Evolutionary conservation across 2,329 filamentous ascomycete species (phyloP), one percentile per base, ranked within the genome.

Genomic region (Alternaria postmessia): DNA sequence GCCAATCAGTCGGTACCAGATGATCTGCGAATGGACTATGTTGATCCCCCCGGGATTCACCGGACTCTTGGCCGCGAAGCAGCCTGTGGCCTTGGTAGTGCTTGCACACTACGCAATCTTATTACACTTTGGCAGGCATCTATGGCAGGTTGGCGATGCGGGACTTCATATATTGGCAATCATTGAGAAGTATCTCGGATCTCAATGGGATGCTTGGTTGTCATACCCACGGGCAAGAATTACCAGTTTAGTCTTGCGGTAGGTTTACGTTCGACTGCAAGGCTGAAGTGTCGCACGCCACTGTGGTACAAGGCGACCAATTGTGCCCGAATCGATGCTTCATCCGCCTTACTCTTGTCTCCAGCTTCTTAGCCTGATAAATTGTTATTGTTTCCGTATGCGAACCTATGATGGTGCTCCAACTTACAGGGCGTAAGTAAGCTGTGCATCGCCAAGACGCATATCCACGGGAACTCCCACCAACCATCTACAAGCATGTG

Each of bases 111-210:
- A 84, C 51, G 83, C 82, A 11, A 78, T 84, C 4, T 65, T 86
- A 42, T 71, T 85, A n/a, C 80, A 84, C 60, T 75, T 68, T 46
- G 66, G 64, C 4, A 54, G 54, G 46, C 49, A 47, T 11, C 48
- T 68, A 42, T 72, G 68, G 69, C 70, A 73, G 46, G 64, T 71
- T 39, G 54, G 54, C 4, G 54, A 70, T 49, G 64, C 65, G 8
- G 71, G 71, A 24, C 28, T 11, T 30, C 66, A 66, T 43, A 54
- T 72, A 1, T 49, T 72, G 7, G 42, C 47, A 11, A 26, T 86
- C n/a, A 88, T 90, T 83, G 77, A 77, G 28, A 65, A 81, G 26
- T 81, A 87, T 0, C 75, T 89, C 36, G 64, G 54, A 4, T n/a
- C 28, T n/a, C 42, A 42, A 18, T 66, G 61, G 65, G 39, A 58